These are phyloP conservation scores for Persicaria maculosa DNA, from an alignment of 148 eudicot genomes.

Conservation along the genomic window DNA sequence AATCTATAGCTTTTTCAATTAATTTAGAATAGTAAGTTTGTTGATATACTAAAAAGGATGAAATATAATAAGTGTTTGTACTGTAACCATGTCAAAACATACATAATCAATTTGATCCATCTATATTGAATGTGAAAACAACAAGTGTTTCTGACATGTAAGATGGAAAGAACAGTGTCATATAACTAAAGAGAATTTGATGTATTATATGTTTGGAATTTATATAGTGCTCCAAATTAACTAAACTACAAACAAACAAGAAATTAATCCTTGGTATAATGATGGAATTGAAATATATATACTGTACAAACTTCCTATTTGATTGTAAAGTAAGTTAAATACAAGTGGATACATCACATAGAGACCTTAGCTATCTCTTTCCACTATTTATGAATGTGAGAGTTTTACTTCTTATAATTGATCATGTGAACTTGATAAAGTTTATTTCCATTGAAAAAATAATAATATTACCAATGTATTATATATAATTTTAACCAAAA, in stretches of 20 bases:
- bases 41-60: no score
- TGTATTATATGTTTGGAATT: no score
- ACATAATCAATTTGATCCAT: no score
- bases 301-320: not conserved
- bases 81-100: no score
- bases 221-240: not conserved
- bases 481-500: not conserved
- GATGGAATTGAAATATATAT: not conserved
- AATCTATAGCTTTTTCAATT: no score
- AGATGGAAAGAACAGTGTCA: no score
- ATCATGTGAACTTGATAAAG: not conserved
- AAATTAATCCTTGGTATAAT: not conserved
- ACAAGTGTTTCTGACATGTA: no score
- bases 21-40: no score
- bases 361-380: constrained; percentile 11
- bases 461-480: not conserved
- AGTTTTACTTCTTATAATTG: not conserved
- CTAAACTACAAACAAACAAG: not conserved
- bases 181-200: no score
- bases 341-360: constrained; percentile 7
- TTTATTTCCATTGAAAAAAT: not conserved
- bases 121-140: no score
- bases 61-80: no score
- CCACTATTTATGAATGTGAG: constrained; percentile 7
- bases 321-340: not conserved